A percentile compares a stretch with the other conserved stretches of the same genome.
These are phyloP conservation scores for Colletotrichum nymphaeae DNA, from an alignment of 2,329 filamentous ascomycete genomes.

Conservation along the genomic window DNA sequence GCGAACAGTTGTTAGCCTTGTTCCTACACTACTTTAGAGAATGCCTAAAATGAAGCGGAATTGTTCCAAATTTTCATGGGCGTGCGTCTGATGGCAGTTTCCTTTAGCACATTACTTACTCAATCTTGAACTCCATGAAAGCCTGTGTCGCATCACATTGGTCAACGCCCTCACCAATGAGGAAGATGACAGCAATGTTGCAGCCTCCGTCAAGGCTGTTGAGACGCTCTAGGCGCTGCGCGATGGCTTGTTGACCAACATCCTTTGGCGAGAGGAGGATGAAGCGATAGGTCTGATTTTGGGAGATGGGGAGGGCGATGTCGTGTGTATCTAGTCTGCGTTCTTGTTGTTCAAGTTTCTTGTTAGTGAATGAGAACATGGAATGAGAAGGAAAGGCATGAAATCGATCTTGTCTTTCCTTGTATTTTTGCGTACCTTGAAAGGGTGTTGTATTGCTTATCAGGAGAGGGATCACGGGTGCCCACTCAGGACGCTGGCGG, in stretches of 20 bases:
- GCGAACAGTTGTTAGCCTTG: background rate
- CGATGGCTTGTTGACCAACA: slow-evolving; percentile 42
- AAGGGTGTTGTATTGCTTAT: slow-evolving; percentile 36
- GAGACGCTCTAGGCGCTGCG: slow-evolving; percentile 53
- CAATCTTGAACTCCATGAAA: slow-evolving; percentile 57
- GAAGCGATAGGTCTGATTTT: slow-evolving; percentile 45
- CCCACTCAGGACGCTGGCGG: slow-evolving; percentile 50
- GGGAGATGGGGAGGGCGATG: slow-evolving; percentile 51
- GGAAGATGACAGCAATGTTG: slow-evolving; percentile 56
- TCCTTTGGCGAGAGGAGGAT: slow-evolving; percentile 55
- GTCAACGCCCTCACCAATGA: slow-evolving; percentile 47
- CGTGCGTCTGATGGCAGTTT: background rate
- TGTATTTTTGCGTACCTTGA: slow-evolving; percentile 38
- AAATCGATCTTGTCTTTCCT: too few relatives aligned
- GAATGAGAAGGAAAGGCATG: slow-evolving; percentile 4
- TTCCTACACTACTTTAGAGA: too few relatives aligned
- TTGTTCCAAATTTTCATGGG: background rate
- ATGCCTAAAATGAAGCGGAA: background rate
- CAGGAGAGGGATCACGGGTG: slow-evolving; percentile 43
- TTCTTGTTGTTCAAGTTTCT: slow-evolving; percentile 46
- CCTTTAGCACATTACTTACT: slow-evolving; percentile 45
- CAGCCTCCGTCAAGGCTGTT: slow-evolving; percentile 52
- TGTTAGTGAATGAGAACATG: slow-evolving; percentile 5
- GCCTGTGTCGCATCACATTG: slow-evolving; percentile 41
- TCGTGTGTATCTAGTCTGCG: slow-evolving; percentile 56